Evolutionary conservation across 805 yeast genomes (phyloP).

Genomic region (Yarrowia sp.): DNA sequence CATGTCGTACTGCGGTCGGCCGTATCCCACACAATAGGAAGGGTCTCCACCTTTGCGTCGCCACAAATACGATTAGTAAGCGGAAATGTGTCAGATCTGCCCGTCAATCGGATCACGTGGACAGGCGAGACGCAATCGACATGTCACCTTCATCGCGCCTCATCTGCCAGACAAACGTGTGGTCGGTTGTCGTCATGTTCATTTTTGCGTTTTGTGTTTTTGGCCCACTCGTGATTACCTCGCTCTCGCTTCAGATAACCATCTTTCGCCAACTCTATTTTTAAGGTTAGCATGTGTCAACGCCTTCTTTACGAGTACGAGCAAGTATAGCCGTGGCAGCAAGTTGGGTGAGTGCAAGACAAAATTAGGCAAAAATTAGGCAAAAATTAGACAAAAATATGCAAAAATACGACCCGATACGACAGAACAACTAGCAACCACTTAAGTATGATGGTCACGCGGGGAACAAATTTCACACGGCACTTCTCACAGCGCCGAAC

Average conservation of each 20-base stretch:
- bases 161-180: neutral
- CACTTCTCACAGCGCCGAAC: no score
- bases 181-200: neutral
- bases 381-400: constrained; percentile 2
- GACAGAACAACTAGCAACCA: neutral
- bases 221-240: constrained; percentile 18
- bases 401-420: constrained; percentile 24
- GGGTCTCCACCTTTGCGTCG: neutral
- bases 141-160: neutral
- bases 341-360: neutral
- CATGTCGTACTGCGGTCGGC: neutral
- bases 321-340: constrained; percentile 33
- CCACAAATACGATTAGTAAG: neutral
- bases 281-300: constrained; percentile 23
- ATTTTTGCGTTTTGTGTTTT: neutral
- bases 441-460: neutral
- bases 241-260: constrained; percentile 27
- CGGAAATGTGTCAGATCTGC: neutral
- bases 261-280: neutral
- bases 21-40: neutral
- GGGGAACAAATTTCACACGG: no score
- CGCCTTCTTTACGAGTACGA: constrained; percentile 35
- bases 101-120: neutral
- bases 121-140: neutral
- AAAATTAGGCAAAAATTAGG: constrained; percentile 9